Evolutionary conservation across 2,329 filamentous ascomycete species (phyloP), one percentile per base, ranked within the genome.

Genomic region (Trichophyton simii): DNA sequence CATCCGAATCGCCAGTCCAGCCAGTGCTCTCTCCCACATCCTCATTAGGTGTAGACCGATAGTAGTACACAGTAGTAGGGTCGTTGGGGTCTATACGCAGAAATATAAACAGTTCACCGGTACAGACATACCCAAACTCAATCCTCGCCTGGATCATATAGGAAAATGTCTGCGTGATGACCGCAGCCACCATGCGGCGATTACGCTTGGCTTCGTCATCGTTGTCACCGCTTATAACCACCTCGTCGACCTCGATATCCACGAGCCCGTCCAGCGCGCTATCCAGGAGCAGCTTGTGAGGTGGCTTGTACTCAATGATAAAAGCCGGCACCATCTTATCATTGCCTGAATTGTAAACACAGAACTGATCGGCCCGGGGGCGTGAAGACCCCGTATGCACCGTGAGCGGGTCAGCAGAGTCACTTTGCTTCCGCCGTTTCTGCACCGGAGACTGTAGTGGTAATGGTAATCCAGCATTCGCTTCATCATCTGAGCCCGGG

Each of bases 111-210:
- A 73, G 70, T 66, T 80, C 73, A 13, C 75, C 75, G 2, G 74
- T 80, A 15, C 70, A 73, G 28, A 81, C 60, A 31, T 72, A 69
- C 13, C 78, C 72, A 63, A 77, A 78, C 60, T 77, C 72, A 7
- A 79, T 68, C 0, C 79, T 75, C 11, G 67, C 69, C 58, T 76
- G 65, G 7, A 82, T 73, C 73, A 82, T 82, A 66, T 81, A 80
- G 41, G 78, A 72, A 65, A 77, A 82, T 0, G 72, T 75, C 67
- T 82, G 75, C 2, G 76, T 76, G 41, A 82, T 67, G 8, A 78
- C 73, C 34, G 78, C 73, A 7, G 73, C 71, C 0, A 75, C 69
- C 2, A 77, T 69, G 60, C 67, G 72, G 55, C 76, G 72, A 22
- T 3, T 6, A 9, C 4, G 2, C 18, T 38, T 25, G 3, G 11